These are phyloP conservation scores for Diplocarpon rosae DNA, from an alignment of 2,329 filamentous ascomycete genomes.

Conservation along the genomic window DNA sequence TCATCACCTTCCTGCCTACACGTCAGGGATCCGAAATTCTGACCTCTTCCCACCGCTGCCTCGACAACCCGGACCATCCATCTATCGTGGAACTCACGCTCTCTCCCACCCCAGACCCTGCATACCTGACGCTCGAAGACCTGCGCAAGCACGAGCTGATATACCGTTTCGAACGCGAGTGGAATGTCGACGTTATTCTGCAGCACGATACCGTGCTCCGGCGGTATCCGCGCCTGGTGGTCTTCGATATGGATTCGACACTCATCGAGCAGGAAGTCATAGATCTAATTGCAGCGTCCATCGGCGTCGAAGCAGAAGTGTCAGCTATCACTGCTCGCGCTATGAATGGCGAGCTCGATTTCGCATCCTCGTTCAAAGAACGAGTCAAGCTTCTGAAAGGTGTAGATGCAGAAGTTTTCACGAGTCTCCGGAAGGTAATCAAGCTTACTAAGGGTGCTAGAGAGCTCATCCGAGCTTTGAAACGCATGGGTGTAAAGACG, in stretches of 20 bases:
- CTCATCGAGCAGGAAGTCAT: constrained; percentile 97
- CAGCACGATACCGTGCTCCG: constrained; percentile 65
- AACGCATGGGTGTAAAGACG: constrained; percentile 70
- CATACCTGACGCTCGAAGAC: constrained; percentile 56
- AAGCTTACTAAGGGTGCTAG: constrained; percentile 73
- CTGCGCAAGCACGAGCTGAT: constrained; percentile 72
- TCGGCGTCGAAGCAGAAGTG: constrained; percentile 73
- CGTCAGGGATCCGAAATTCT: constrained; percentile 39
- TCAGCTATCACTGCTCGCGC: constrained; percentile 83
- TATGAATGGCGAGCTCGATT: constrained; percentile 94
- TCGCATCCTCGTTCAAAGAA: constrained; percentile 71
- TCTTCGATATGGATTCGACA: constrained; percentile 98
- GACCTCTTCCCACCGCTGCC: constrained; percentile 51
- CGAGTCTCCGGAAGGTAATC: constrained; percentile 62
- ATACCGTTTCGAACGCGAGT: constrained; percentile 75
- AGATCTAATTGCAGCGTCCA: constrained; percentile 78
- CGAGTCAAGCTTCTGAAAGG: constrained; percentile 73
- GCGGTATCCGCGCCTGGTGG: constrained; percentile 72
- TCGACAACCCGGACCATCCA: constrained; percentile 49
- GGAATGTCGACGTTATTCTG: constrained; percentile 77
- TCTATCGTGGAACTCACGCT: constrained; percentile 56
- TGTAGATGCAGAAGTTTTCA: constrained; percentile 67
- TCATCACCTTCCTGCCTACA: constrained; percentile 52
- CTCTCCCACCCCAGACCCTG: constrained; percentile 45
- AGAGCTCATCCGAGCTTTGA: constrained; percentile 63